These are phyloP conservation scores for Cordyceps sp. DNA, from an alignment of 2,329 filamentous ascomycete species.

Conservation along the genomic window DNA sequence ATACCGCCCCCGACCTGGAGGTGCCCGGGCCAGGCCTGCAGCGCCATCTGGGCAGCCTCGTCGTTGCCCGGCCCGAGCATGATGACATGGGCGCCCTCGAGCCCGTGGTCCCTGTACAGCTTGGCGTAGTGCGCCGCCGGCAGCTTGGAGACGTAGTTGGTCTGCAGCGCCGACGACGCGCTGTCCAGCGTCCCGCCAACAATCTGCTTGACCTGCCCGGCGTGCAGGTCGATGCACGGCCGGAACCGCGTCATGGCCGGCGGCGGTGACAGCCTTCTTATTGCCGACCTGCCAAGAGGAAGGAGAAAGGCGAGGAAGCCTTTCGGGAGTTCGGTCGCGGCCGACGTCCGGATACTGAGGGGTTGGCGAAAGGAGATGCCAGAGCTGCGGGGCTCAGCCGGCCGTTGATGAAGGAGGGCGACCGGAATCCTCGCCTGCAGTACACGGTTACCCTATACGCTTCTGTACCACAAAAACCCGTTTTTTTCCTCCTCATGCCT, in stretches of 20 bases:
- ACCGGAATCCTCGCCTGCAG: too few relatives aligned
- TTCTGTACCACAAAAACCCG: too few relatives aligned
- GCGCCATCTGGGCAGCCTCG: slow-evolving; percentile 59
- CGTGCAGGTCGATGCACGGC: slow-evolving; percentile 92
- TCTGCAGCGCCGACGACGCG: slow-evolving; percentile 51
- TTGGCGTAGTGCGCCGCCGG: slow-evolving; percentile 66
- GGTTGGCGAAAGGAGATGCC: too few relatives aligned
- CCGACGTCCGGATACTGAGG: too few relatives aligned
- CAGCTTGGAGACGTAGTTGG: slow-evolving; percentile 80
- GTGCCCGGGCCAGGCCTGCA: slow-evolving; percentile 60
- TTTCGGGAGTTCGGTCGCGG: too few relatives aligned
- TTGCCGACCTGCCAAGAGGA: too few relatives aligned
- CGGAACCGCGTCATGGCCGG: slow-evolving; percentile 97
- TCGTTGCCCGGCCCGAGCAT: slow-evolving; percentile 88
- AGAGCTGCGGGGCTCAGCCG: too few relatives aligned
- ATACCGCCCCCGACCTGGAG: slow-evolving; percentile 94
- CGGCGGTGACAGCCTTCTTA: too few relatives aligned
- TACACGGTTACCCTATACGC: too few relatives aligned
- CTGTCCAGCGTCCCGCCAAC: slow-evolving; percentile 82
- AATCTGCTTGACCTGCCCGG: slow-evolving; percentile 97
- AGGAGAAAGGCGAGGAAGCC: too few relatives aligned
- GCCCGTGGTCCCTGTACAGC: slow-evolving; percentile 59
- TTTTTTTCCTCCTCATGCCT: too few relatives aligned
- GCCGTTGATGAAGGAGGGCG: too few relatives aligned
- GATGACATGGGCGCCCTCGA: slow-evolving; percentile 81